phyloP scores from a whole-genome alignment of 768 basidiomycete species.

The Lactifluus hygrophoroides region DNA sequence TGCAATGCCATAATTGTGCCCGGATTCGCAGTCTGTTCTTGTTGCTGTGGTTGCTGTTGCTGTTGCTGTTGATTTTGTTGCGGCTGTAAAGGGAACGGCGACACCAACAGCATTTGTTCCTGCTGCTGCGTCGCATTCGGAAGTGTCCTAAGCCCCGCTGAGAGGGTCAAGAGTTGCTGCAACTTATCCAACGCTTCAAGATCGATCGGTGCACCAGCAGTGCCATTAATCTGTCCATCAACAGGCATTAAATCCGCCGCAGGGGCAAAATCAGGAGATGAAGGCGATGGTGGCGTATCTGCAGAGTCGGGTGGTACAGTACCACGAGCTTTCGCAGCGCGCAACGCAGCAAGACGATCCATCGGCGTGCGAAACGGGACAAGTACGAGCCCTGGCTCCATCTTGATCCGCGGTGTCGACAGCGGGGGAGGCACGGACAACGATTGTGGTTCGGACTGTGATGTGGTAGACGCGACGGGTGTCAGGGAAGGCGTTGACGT shows the following conservation, averaged over 20 bases:
- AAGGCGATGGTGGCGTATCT: background rate
- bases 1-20: background rate
- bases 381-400: background rate
- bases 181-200: conserved; percentile 8
- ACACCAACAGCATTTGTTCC: background rate
- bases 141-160: background rate
- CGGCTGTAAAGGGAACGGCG: background rate
- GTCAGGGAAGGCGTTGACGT: conserved; percentile 10
- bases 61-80: background rate
- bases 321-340: background rate
- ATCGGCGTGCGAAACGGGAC: background rate
- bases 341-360: conserved; percentile 2
- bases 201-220: background rate
- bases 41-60: no score
- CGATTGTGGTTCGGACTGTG: background rate
- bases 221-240: background rate
- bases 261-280: no score
- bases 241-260: no score
- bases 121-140: background rate
- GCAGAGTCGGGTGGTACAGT: background rate
- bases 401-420: background rate
- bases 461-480: background rate
- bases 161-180: conserved; percentile 4
- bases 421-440: background rate
- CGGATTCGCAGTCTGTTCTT: background rate